These are phyloP conservation scores for Penicillium thymicola DNA, from an alignment of 2,329 filamentous ascomycete genomes.

Conservation along the genomic window DNA sequence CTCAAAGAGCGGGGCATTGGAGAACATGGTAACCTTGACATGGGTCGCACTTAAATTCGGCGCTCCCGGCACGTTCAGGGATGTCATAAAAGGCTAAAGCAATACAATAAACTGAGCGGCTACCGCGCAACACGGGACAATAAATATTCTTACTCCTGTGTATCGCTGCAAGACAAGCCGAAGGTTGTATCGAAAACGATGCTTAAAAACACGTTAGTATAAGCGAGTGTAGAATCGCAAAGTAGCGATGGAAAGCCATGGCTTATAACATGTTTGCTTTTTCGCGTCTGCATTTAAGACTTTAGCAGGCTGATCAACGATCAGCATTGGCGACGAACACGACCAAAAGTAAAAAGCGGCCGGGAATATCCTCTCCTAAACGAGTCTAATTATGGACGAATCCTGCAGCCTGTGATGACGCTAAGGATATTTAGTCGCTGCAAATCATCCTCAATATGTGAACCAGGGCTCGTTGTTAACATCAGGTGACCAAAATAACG, in stretches of 20 bases:
- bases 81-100: slow-evolving; percentile 5
- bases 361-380: slow-evolving; percentile 1
- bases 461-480: not conserved
- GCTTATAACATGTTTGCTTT: slow-evolving; percentile 13
- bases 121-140: slow-evolving; percentile 18
- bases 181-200: not conserved
- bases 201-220: not conserved
- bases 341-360: slow-evolving; percentile 1
- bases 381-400: slow-evolving; percentile 14
- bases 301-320: slow-evolving; percentile 17
- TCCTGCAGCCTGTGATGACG: slow-evolving; percentile 3
- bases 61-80: slow-evolving; percentile 4
- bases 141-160: not conserved
- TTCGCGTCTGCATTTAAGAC: not conserved
- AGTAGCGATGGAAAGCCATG: not conserved
- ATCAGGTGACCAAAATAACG: slow-evolving; percentile 5
- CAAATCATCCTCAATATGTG: slow-evolving; percentile 5
- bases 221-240: not conserved
- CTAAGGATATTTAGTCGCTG: slow-evolving; percentile 1
- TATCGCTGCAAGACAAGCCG: not conserved
- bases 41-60: not conserved
- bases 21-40: slow-evolving; percentile 3
- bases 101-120: slow-evolving; percentile 14
- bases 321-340: slow-evolving; percentile 16
- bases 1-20: not conserved